Percentiles rank a stretch among this genome's conserved stretches.
Evolutionary conservation across 352 stramenopile species (phyloP).

Genomic region (Blastocystis sp.): DNA sequence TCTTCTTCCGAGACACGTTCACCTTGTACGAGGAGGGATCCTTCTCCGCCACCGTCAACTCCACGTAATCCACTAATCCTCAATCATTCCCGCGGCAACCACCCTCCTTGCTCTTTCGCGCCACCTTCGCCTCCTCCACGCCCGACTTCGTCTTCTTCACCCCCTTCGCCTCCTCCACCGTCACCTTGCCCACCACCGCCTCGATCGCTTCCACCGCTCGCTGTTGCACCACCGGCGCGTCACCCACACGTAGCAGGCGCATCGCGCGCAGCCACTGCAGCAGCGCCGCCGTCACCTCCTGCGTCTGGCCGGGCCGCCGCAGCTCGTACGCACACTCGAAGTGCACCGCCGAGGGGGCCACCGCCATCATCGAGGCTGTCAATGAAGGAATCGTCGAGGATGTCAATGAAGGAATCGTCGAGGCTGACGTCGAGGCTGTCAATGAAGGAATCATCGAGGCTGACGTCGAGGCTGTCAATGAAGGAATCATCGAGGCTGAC

Average conservation of each 20-base stretch:
- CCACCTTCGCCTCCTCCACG: neutral
- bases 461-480: neutral
- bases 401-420: neutral
- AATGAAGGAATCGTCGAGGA: neutral
- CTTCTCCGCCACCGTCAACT: constrained; percentile 24
- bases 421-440: neutral
- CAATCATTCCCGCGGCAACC: neutral
- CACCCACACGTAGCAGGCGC: neutral
- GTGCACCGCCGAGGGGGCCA: neutral
- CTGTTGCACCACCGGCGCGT: constrained; percentile 1
- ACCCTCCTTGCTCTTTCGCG: neutral
- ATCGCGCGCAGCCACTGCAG: constrained; percentile 8
- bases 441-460: neutral
- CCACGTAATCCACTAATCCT: constrained; percentile 12
- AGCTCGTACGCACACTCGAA: constrained; percentile 1
- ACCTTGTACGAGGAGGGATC: constrained; percentile 1
- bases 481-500: neutral
- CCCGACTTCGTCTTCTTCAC: neutral
- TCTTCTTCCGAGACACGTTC: neutral
- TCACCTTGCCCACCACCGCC: neutral
- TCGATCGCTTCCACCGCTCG: neutral
- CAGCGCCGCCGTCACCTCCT: neutral
- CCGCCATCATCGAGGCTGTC: no score
- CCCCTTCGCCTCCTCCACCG: neutral
- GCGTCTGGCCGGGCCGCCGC: neutral